Base-by-base conservation (phyloP, 2,329 filamentous ascomycete genomes). In the Metarhizium rileyi region DNA sequence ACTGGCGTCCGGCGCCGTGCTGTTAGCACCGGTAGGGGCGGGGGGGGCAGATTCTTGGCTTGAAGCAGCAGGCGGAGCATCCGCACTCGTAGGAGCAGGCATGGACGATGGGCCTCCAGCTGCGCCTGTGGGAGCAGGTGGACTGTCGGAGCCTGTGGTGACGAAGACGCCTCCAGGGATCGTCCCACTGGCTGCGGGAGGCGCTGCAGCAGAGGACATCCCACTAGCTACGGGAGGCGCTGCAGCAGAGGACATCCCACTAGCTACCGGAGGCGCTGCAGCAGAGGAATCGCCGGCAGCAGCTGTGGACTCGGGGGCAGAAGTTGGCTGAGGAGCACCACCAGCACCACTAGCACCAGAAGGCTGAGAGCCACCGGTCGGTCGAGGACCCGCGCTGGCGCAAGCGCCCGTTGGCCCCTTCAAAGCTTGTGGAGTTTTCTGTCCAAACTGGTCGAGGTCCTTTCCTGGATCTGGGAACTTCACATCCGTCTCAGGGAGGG, bases 391-490 rank as follows among this genome's bases (percentile, higher is more conserved):
- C n/a, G n/a, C 20, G n/a, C 30, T 23, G 10, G 16, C 41, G 47
- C 65, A 63, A 43, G 61, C 42, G 56, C 57, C 53, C 22, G 43
- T 45, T 4, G 38, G 20, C 12, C 20, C 16, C 44, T 55, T 52
- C 50, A n/a, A 73, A 62, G 35, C 14, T 16, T 61, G 66, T 36
- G 67, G 60, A 42, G 65, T 60, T 0, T 63, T 47, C 23, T 68
- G 59, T 40, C 73, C 73, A 51, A 74, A 67, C 10, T 66, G 67
- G 49, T 83, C 74, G 4, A 81, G 70, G 5, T 74, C 69, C 0
- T 67, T 59, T 1, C 86, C 86, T 0, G 84, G 78, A 46, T 80
- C 63, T 14, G 84, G 82, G 67, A 83, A 88, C 35, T 68, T 52
- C 5, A 85, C 69, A 45, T 85, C 78, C 5, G 67, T 61, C 20